Evolutionary conservation across 148 eudicot genomes (phyloP), one percentile per base, ranked within the genome.

Genomic region (Rhododendron mucronatum): DNA sequence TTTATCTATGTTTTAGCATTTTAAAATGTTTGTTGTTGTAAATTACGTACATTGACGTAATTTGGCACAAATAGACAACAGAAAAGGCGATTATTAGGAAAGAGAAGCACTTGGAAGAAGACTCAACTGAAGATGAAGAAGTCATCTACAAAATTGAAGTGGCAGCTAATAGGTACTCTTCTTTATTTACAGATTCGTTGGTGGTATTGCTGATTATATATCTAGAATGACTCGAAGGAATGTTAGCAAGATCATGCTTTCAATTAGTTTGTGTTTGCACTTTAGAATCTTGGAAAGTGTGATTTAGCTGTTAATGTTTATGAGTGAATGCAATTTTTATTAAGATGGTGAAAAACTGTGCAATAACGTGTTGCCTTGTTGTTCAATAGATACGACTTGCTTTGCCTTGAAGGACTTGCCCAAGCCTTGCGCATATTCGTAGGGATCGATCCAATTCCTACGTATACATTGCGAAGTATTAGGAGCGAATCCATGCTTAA

Each of bases 101-200:
- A 89, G 99, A 97, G 86, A 95, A 92, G 88, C 99, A 95, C 89
- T 83, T 97, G 86, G 92, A 88, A 57, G 95, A 91, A 2, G 95
- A 89, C 14, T 84, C 90, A 4, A 77, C 91, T 5, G 98, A 89
- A 14, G 96, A 92, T 78, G 98, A 95, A 89, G 98, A 97, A 87
- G 81, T 93, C 2, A 97, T 97, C 26, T 97, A 97, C 93, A 97
- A 97, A 88, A 94, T 97, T 83, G 99, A 97, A 85, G 93, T 97
- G 20, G 91, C 98, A 39, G 99, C 99, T 4, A 97, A 97, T 88
- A 92, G 99, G 99, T 95, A 92, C 2, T 45, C 6, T 41, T 57
- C n/a, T 41, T 59, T 30, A 23, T n/a, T 37, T 69, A 15, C n/a
- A 30, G 23, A 16, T 35, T 37, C 16, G 0, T 39, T 39, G 48